Evolutionary conservation across 2,329 filamentous ascomycete genomes (phyloP), one percentile per base, ranked within the genome.

Genomic region (Phaeoacremonium minimum): DNA sequence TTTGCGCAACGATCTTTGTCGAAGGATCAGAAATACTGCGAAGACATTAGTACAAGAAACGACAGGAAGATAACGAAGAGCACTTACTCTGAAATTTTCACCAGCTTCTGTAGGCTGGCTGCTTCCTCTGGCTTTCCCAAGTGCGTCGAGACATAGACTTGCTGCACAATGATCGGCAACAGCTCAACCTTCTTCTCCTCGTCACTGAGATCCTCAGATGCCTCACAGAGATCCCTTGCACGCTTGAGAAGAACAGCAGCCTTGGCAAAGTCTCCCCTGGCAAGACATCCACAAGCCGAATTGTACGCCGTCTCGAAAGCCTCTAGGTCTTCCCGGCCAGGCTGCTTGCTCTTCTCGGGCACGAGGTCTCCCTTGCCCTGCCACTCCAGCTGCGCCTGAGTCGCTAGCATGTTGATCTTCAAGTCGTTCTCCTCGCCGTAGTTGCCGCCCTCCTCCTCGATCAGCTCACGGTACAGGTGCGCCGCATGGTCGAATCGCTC

Each of bases 261-360:
- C 46, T 79, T 74, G 5, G 63, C 70, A 26, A 86, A 66, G 47
- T 86, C 81, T 7, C 80, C 83, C 32, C 77, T 70, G 12, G 84
- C 83, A 49, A 93, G 80, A 55, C 77, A 79, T 15, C 73, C 73
- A 56, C 86, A 91, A 7, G 85, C 87, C 16, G 79, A 75, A 57
- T 94, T 94, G 63, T 87, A 94, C 9, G 85, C 82, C 17, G 84
- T 82, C 64, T 93, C 87, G 48, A 93, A 93, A 3, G 82, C 77
- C 44, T 89, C 84, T 17, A 85, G 61, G 48, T 86, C 78, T 42
- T 81, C 77, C 40, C 72, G 65, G 6, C 63, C 62, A 7, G 73
- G 66, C 51, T 76, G 67, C 51, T 75, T 77, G 57, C 76, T 75
- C 46, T 67, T 67, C 20, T 58, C 53, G n/a, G 63, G 57, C 28